Conservation (phyloP, 2,329 filamentous ascomycete genomes). For the Ophiostoma perfectum region DNA sequence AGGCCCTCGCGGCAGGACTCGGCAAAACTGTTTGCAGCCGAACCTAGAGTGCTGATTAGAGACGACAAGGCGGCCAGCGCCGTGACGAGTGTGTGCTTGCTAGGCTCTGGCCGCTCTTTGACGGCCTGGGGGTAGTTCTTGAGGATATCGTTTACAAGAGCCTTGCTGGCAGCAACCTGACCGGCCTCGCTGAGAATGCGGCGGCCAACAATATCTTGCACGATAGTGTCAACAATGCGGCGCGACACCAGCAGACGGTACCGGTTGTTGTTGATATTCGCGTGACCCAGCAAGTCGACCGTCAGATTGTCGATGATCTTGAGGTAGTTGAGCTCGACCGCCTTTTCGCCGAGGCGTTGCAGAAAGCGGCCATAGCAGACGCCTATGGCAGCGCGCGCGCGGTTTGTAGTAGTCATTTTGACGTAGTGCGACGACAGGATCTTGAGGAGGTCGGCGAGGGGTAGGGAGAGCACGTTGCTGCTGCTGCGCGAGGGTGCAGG, state of each 20-base stretch:
- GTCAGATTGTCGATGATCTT: constrained; percentile 77
- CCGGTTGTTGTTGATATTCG: constrained; percentile 72
- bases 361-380: constrained; percentile 82
- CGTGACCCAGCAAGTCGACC: constrained; percentile 70
- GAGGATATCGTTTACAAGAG: constrained; percentile 77
- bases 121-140: constrained; percentile 92
- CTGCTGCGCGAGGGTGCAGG: constrained; percentile 67
- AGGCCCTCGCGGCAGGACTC: constrained; percentile 82
- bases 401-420: constrained; percentile 71
- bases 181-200: constrained; percentile 84
- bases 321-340: constrained; percentile 77
- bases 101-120: constrained; percentile 80
- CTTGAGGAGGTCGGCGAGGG: constrained; percentile 70
- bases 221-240: constrained; percentile 74
- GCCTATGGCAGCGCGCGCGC: constrained; percentile 73
- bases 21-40: constrained; percentile 71
- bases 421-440: constrained; percentile 77
- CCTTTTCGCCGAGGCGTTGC: constrained; percentile 69
- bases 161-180: constrained; percentile 74
- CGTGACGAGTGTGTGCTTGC: constrained; percentile 76
- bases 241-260: constrained; percentile 82
- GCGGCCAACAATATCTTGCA: constrained; percentile 77
- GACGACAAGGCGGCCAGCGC: constrained; percentile 74
- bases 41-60: constrained; percentile 73
- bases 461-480: constrained; percentile 62